Evolutionary conservation across 257 asterid species (phyloP).

Genomic region (Solanum chaucha): DNA sequence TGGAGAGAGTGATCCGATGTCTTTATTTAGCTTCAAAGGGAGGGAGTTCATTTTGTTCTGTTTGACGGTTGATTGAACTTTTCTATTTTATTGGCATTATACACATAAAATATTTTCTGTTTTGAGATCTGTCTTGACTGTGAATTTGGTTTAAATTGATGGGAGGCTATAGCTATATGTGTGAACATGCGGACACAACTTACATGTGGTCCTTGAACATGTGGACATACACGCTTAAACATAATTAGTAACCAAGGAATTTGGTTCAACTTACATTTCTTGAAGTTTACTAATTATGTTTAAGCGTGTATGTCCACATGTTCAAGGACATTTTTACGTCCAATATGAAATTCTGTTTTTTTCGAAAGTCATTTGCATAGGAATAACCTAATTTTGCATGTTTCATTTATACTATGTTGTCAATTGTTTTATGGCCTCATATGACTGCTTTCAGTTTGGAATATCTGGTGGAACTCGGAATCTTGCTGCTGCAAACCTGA

Average conservation of each 20-base stretch:
- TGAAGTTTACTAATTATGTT: background rate
- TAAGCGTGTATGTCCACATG: background rate
- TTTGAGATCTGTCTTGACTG: background rate
- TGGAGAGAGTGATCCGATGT: background rate
- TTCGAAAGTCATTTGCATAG: background rate
- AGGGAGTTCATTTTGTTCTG: background rate
- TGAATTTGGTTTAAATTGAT: background rate
- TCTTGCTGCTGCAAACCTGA: slow-evolving; percentile 62
- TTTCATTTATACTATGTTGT: background rate
- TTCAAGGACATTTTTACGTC: background rate
- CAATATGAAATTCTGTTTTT: background rate
- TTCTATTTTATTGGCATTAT: background rate
- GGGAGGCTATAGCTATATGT: background rate
- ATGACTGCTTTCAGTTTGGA: slow-evolving; percentile 53
- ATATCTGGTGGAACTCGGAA: slow-evolving; percentile 58
- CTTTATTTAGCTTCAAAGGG: background rate
- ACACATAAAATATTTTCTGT: background rate
- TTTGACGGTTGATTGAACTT: background rate
- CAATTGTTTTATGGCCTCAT: background rate
- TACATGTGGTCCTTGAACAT: too few relatives aligned
- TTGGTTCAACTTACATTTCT: background rate
- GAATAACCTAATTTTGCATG: background rate
- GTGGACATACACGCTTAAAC: background rate
- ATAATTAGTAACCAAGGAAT: background rate
- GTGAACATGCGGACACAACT: background rate